Evolutionary conservation across 176 grass and related monocot species (phyloP).

Genomic region (Oryza meridionalis): DNA sequence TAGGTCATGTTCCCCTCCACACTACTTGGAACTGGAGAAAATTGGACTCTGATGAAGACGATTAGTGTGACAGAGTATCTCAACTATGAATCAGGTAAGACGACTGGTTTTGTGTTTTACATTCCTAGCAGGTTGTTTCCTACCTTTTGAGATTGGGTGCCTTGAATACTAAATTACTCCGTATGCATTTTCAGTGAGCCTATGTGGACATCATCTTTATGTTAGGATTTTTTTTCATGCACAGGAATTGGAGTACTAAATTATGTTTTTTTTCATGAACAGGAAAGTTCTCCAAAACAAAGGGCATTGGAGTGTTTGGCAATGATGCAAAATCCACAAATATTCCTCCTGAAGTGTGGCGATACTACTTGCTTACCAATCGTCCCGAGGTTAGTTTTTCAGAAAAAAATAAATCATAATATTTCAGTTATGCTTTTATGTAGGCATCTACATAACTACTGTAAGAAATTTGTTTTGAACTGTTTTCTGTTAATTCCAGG

Average conservation of each 20-base stretch:
- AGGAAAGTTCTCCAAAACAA: conserved; percentile 85
- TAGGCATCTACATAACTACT: not conserved
- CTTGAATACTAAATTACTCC: not conserved
- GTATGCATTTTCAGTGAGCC: not conserved
- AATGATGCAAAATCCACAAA: conserved; percentile 81
- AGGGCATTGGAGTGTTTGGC: conserved; percentile 81
- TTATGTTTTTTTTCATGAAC: not conserved
- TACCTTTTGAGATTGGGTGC: not conserved
- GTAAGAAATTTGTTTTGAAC: not conserved
- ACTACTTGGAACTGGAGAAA: conserved; percentile 76
- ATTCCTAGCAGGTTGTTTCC: not conserved
- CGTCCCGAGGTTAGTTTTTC: conserved; percentile 57
- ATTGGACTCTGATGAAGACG: conserved; percentile 82
- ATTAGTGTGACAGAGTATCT: conserved; percentile 90
- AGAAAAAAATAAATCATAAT: not conserved
- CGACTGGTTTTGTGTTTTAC: conserved; percentile 1
- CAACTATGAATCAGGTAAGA: conserved; percentile 78
- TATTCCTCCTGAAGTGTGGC: conserved; percentile 77
- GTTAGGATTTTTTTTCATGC: not conserved
- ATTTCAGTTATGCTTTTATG: conserved; percentile 2
- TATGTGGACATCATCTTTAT: not conserved
- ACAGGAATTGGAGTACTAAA: conserved; percentile 44
- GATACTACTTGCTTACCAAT: conserved; percentile 81
- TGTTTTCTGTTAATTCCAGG: conserved; percentile 48
- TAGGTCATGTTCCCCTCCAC: conserved; percentile 90